phyloP scores from a whole-genome alignment of 2,329 filamentous ascomycete genomes.

The Penicillium sp. region DNA sequence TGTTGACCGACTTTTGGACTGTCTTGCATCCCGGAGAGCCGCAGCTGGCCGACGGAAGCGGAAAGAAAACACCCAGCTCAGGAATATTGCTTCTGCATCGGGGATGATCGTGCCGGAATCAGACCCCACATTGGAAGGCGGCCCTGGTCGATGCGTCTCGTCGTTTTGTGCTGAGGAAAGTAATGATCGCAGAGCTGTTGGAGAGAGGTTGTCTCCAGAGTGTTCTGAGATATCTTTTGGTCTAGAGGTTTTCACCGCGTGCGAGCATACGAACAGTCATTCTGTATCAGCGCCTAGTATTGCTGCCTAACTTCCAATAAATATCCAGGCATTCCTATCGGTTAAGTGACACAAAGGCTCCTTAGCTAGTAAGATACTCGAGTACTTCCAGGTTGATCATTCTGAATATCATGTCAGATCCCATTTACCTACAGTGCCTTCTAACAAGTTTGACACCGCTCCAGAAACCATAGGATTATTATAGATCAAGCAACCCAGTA shows the following conservation, averaged over 20 bases:
- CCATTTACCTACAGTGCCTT: no score
- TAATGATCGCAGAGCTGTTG: background rate
- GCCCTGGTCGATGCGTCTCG: background rate
- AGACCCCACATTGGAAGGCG: background rate
- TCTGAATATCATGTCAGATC: no score
- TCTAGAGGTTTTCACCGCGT: background rate
- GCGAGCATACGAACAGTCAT: background rate
- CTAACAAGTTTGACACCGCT: no score
- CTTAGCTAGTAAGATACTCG: no score
- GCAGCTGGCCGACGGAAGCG: conserved; percentile 30
- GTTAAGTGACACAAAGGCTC: no score
- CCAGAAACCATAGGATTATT: no score
- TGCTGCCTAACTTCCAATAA: background rate
- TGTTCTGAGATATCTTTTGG: background rate
- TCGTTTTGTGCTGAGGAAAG: background rate
- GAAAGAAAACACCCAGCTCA: conserved; percentile 25
- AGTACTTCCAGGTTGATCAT: no score
- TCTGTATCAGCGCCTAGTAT: conserved; percentile 4
- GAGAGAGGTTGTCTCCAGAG: background rate
- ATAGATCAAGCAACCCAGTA: no score
- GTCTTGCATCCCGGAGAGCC: conserved; percentile 24
- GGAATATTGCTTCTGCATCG: conserved; percentile 10
- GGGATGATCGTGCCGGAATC: conserved; percentile 8
- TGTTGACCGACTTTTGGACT: conserved; percentile 42
- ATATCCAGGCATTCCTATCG: no score